These are phyloP conservation scores for Fusarium siculi DNA, from an alignment of 2,329 filamentous ascomycete species.

Conservation along the genomic window DNA sequence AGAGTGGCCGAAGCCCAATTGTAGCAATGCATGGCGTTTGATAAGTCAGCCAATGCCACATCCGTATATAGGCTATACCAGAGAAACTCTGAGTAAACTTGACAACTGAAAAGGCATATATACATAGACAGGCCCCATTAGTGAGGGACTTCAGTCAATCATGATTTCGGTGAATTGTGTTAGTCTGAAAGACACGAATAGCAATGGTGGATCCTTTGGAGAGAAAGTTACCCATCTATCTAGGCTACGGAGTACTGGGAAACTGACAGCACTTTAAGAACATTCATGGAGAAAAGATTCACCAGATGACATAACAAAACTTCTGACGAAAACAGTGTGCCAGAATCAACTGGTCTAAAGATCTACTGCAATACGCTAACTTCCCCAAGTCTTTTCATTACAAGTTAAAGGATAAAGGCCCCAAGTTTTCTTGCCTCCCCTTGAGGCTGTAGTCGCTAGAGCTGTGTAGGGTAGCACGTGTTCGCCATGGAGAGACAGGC, in stretches of 20 bases:
- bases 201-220: not conserved
- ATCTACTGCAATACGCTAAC: not conserved
- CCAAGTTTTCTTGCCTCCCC: not conserved
- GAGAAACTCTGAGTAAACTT: not conserved
- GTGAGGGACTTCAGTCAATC: not conserved
- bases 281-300: not conserved
- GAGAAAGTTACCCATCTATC: not conserved
- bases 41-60: not conserved
- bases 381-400: not conserved
- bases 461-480: slow-evolving; percentile 33
- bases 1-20: slow-evolving; percentile 2
- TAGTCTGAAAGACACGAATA: not conserved
- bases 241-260: not conserved
- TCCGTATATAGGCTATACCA: not conserved
- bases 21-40: not conserved
- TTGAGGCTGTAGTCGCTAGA: not conserved
- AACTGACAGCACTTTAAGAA: not conserved
- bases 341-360: too few species aligned
- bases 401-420: not conserved
- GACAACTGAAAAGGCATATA: not conserved
- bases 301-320: not conserved
- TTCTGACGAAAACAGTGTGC: too few species aligned
- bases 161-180: not conserved
- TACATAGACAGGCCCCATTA: not conserved
- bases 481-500: slow-evolving; percentile 7